Evolutionary conservation across 1,284 basidiomycete genomes (phyloP).

Genomic region (Melampsora americana): DNA sequence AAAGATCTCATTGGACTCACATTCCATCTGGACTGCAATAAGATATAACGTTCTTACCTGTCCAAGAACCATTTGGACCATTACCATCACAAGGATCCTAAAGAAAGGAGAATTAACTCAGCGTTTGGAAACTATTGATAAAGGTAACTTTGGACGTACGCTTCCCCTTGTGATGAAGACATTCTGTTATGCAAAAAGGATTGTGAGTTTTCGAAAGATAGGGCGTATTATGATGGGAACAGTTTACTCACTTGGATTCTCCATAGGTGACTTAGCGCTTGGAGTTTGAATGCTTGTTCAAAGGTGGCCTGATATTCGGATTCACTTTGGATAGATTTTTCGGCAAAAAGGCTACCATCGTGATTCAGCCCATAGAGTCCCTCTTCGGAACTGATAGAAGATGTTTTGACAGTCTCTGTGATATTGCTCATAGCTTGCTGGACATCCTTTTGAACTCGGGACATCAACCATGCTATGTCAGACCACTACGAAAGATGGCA

Average conservation of each 20-base stretch:
- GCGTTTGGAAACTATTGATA: neutral
- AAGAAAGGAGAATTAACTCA: neutral
- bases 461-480: conserved; percentile 34
- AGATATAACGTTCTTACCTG: conserved; percentile 36
- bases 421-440: conserved; percentile 31
- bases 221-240: neutral
- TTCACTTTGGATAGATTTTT: conserved; percentile 15
- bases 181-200: conserved; percentile 16
- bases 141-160: neutral
- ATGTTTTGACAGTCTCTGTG: conserved; percentile 22
- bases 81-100: conserved; percentile 41
- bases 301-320: conserved; percentile 24
- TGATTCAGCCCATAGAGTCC: conserved; percentile 38
- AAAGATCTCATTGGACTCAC: neutral
- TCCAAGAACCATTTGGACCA: conserved; percentile 37
- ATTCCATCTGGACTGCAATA: conserved; percentile 43
- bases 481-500: conserved; percentile 17
- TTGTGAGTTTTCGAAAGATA: too few species aligned
- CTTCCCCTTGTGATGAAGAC: conserved; percentile 42
- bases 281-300: conserved; percentile 39
- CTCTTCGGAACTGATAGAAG: conserved; percentile 29
- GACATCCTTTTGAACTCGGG: conserved; percentile 25
- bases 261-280: conserved; percentile 41
- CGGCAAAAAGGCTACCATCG: conserved; percentile 37
- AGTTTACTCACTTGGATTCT: conserved; percentile 22